Conservation (phyloP, 768 basidiomycete genomes). For the Panaeolus cyanescens region DNA sequence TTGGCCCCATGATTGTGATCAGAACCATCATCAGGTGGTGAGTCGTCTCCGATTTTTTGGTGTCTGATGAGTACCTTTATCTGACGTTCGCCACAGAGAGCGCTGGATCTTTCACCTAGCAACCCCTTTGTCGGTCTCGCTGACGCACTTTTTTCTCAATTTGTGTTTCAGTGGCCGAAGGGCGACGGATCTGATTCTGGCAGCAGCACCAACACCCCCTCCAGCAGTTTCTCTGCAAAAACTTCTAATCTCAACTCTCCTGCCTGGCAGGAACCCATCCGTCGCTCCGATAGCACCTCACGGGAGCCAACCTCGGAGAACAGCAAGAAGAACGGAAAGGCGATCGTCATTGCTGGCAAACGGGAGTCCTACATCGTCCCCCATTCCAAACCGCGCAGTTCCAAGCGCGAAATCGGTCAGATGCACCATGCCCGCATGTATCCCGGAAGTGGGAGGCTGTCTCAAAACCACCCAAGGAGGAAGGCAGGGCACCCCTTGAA, state of each 20-base stretch:
- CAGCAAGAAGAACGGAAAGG: background rate
- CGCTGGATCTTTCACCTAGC: background rate
- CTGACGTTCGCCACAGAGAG: background rate
- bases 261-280: background rate
- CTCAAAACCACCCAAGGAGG: background rate
- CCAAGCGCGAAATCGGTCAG: background rate
- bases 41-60: background rate
- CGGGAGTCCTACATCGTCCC: background rate
- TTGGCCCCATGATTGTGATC: background rate
- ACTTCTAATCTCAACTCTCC: background rate
- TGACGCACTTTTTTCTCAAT: background rate
- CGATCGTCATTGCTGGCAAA: background rate
- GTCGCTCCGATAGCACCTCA: background rate
- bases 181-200: background rate
- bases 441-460: background rate
- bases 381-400: background rate
- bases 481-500: background rate
- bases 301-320: background rate
- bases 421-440: background rate
- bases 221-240: background rate
- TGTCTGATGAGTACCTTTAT: background rate
- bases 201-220: background rate
- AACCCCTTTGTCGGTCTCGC: background rate
- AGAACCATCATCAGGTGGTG: background rate
- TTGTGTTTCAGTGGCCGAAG: slow-evolving; percentile 2